Percentiles rank a stretch among this genome's conserved stretches.
Evolutionary conservation across 2,329 filamentous ascomycete species (phyloP).

Genomic region (Colletotrichum tabaci): DNA sequence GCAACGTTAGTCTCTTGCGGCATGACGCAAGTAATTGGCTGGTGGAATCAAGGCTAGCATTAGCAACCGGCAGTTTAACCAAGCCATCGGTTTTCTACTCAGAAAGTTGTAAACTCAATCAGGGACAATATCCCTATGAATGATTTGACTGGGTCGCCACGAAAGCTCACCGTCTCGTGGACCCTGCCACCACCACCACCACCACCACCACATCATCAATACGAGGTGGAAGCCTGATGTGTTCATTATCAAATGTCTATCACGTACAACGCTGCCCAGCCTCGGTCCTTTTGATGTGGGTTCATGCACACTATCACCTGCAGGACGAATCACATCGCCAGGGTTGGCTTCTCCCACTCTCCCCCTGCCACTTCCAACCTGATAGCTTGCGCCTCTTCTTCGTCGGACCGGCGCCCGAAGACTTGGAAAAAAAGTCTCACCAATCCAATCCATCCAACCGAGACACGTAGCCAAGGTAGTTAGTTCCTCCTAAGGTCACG

Average conservation of each 20-base stretch:
- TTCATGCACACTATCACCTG: conserved; percentile 16
- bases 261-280: background rate
- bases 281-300: conserved; percentile 18
- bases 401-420: conserved; percentile 2
- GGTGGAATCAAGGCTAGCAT: background rate
- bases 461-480: too few species aligned
- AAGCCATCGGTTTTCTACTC: too few species aligned
- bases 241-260: conserved; percentile 22
- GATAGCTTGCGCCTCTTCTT: background rate
- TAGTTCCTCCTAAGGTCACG: too few species aligned
- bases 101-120: too few species aligned
- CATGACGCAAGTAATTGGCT: background rate
- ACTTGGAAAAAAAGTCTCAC: conserved; percentile 5
- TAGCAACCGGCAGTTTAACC: background rate
- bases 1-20: background rate
- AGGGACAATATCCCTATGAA: background rate
- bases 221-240: conserved; percentile 14
- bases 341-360: conserved; percentile 1
- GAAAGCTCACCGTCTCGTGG: background rate
- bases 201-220: background rate
- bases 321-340: conserved; percentile 34
- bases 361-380: background rate
- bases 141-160: conserved; percentile 5
- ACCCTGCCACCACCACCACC: background rate
- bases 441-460: background rate